phyloP scores from a whole-genome alignment of 257 asterid genomes.

The Plantago major region DNA sequence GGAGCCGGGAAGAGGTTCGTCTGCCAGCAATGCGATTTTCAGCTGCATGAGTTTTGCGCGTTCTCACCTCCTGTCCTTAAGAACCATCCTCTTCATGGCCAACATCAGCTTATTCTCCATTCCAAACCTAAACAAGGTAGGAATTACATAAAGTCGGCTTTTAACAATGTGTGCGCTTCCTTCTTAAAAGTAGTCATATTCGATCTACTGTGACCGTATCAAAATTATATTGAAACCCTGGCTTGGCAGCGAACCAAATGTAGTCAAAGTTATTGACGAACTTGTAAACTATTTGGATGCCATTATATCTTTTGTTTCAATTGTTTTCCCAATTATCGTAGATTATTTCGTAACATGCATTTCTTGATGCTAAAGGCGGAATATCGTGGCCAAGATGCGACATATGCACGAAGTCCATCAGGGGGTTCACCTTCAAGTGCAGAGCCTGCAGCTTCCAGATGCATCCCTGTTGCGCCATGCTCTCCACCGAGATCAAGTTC shows the following conservation, averaged over 20 bases:
- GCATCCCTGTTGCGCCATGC: constrained; percentile 92
- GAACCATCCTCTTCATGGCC: constrained; percentile 74
- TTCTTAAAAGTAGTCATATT: too few species aligned
- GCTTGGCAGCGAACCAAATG: too few species aligned
- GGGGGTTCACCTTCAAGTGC: constrained; percentile 76
- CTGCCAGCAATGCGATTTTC: constrained; percentile 68
- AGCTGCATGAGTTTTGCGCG: constrained; percentile 78
- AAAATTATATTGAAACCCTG: not conserved
- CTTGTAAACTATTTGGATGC: not conserved
- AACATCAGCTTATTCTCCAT: constrained; percentile 72
- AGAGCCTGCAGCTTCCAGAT: constrained; percentile 78
- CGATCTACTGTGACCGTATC: too few species aligned
- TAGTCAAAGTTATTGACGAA: too few species aligned
- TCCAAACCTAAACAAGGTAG: constrained; percentile 65
- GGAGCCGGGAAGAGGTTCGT: constrained; percentile 70
- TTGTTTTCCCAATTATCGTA: not conserved
- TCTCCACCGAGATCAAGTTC: constrained; percentile 39
- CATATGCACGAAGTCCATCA: constrained; percentile 55
- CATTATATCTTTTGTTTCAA: not conserved
- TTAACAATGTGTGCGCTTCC: too few species aligned
- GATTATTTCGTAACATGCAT: not conserved
- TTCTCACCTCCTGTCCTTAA: constrained; percentile 43
- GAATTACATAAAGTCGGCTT: too few species aligned
- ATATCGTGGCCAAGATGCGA: constrained; percentile 69
- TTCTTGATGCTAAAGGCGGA: constrained; percentile 36